phyloP scores from a whole-genome alignment of 2,329 filamentous ascomycete genomes.

The Thermochaetoides dissita region DNA sequence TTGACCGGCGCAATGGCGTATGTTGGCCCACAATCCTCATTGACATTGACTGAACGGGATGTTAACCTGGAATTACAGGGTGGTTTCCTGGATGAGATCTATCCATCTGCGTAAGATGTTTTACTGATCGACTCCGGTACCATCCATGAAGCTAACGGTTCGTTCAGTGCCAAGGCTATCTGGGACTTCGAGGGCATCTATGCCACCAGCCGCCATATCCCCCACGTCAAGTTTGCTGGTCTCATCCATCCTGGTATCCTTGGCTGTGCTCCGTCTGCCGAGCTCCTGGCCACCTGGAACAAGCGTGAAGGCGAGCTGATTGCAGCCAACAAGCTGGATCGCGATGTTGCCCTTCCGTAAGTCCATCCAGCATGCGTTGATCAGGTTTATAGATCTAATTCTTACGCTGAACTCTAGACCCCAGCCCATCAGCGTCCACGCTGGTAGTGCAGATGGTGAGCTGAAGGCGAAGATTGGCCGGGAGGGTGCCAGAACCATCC shows the following conservation, averaged over 20 bases:
- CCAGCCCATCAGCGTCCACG: constrained; percentile 55
- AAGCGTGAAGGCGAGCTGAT: constrained; percentile 70
- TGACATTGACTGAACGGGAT: not conserved
- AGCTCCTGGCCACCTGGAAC: constrained; percentile 73
- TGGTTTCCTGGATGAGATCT: constrained; percentile 77
- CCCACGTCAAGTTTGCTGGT: constrained; percentile 73
- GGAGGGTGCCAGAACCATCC: constrained; percentile 76
- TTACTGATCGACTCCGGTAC: not conserved
- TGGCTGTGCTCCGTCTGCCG: constrained; percentile 70
- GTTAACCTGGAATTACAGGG: constrained; percentile 27
- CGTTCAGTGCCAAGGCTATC: constrained; percentile 38
- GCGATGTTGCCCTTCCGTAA: constrained; percentile 58
- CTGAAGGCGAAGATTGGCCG: constrained; percentile 53
- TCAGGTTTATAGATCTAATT: too few relatives aligned
- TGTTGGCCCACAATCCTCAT: not conserved
- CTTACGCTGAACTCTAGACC: constrained; percentile 27
- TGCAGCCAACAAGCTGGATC: constrained; percentile 47
- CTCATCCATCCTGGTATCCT: constrained; percentile 87
- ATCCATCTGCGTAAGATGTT: constrained; percentile 58
- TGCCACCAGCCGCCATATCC: constrained; percentile 76
- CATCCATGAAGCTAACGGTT: not conserved
- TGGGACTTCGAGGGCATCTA: constrained; percentile 47
- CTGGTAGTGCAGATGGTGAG: constrained; percentile 45
- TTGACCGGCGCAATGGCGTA: constrained; percentile 59
- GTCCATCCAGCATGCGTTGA: not conserved